phyloP scores from a whole-genome alignment of 2,329 filamentous ascomycete species.

The Penicillium sp. region DNA sequence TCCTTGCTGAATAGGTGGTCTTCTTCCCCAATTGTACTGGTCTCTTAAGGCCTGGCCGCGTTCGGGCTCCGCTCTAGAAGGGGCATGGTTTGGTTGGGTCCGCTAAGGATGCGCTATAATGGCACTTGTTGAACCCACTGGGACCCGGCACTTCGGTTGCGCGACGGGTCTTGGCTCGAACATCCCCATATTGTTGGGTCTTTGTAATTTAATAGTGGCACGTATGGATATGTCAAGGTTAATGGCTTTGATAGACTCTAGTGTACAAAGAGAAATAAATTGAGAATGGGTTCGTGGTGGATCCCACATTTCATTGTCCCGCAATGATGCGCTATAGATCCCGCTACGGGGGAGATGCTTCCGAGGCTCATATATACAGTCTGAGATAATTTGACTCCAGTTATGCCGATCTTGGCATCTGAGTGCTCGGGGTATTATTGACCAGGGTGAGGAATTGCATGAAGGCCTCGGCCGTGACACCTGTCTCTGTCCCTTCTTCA shows the following conservation, averaged over 20 bases:
- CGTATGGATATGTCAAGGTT: neutral
- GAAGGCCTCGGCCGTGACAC: conserved; percentile 36
- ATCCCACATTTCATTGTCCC: conserved; percentile 8
- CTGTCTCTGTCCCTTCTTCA: conserved; percentile 34
- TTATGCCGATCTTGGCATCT: neutral
- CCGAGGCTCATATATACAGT: neutral
- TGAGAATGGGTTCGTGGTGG: neutral
- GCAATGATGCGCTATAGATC: conserved; percentile 3
- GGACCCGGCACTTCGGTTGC: conserved; percentile 1
- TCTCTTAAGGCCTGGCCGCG: conserved; percentile 7
- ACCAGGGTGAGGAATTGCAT: conserved; percentile 37
- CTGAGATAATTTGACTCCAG: neutral
- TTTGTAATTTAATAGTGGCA: neutral
- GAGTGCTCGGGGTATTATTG: neutral
- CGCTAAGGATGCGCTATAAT: conserved; percentile 9
- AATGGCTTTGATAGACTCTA: neutral
- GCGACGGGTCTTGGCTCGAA: neutral
- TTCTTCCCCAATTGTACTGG: neutral
- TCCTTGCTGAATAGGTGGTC: neutral
- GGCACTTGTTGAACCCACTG: neutral
- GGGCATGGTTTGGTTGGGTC: neutral
- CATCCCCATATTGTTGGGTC: neutral
- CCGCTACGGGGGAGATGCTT: neutral
- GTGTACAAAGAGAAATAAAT: neutral
- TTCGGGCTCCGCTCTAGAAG: conserved; percentile 5